Evolutionary conservation across 495 filamentous ascomycete species (phyloP).

Genomic region (Annulohypoxylon stygium): DNA sequence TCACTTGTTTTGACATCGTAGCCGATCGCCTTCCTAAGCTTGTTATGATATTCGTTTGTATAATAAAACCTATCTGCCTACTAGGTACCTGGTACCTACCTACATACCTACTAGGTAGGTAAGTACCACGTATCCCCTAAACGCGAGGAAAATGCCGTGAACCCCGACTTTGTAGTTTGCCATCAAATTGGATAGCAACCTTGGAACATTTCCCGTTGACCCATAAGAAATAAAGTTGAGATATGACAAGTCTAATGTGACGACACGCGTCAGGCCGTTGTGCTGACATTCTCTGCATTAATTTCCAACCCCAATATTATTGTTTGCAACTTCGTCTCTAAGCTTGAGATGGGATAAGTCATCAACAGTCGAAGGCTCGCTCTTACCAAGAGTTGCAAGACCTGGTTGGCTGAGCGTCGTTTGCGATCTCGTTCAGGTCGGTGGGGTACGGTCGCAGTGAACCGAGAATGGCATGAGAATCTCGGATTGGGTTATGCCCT

Average conservation of each 20-base stretch:
- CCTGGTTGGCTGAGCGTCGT: background rate
- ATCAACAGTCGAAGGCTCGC: background rate
- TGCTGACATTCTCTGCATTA: background rate
- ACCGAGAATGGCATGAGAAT: background rate
- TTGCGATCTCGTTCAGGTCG: slow-evolving; percentile 2
- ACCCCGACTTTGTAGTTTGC: too few relatives aligned
- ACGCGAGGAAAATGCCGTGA: too few relatives aligned
- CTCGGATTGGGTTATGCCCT: background rate
- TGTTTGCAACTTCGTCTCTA: slow-evolving; percentile 8
- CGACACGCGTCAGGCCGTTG: background rate
- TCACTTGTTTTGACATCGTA: background rate
- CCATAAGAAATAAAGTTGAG: background rate
- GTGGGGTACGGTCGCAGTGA: background rate
- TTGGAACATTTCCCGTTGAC: background rate
- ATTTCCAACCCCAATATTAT: background rate
- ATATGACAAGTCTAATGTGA: slow-evolving; percentile 6
- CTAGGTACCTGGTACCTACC: too few relatives aligned
- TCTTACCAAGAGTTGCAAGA: background rate
- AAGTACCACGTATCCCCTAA: too few relatives aligned
- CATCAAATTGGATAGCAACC: too few relatives aligned
- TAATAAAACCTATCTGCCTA: too few relatives aligned
- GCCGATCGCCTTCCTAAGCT: background rate
- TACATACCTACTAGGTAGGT: background rate
- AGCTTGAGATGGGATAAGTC: background rate
- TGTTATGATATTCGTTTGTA: background rate